phyloP scores from a whole-genome alignment of 129 eudicot genomes.

The Lonicera japonica region DNA sequence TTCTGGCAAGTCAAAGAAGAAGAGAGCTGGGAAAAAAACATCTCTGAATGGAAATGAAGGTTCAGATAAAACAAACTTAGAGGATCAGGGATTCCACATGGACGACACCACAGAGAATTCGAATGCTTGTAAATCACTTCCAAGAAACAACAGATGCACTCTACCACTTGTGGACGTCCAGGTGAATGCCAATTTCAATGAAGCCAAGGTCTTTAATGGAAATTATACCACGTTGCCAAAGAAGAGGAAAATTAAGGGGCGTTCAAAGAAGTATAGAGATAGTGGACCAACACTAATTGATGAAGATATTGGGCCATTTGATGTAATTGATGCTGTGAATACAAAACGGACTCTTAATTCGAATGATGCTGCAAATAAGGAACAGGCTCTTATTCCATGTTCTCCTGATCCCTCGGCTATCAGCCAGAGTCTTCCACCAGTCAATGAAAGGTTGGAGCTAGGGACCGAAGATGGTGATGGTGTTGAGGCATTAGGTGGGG shows the following conservation, averaged over 20 bases:
- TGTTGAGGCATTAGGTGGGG: not conserved
- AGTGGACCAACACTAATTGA: not conserved
- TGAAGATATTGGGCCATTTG: not conserved
- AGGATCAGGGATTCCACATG: not conserved
- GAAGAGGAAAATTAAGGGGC: not conserved
- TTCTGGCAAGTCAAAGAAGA: not conserved
- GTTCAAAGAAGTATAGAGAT: not conserved
- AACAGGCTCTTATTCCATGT: no score
- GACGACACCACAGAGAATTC: slow-evolving; percentile 4
- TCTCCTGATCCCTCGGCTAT: not conserved
- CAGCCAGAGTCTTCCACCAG: not conserved
- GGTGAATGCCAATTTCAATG: not conserved
- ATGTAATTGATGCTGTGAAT: not conserved
- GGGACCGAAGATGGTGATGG: not conserved
- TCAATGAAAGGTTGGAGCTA: not conserved
- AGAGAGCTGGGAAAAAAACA: slow-evolving; percentile 1
- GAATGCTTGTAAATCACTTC: slow-evolving; percentile 4
- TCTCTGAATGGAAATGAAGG: not conserved
- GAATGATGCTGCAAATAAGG: no score
- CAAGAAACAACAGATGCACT: slow-evolving; percentile 2
- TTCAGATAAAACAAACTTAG: slow-evolving; percentile 5
- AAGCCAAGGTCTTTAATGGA: slow-evolving; percentile 6
- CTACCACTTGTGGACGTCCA: slow-evolving; percentile 5
- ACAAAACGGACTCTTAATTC: no score
- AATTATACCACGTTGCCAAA: slow-evolving; percentile 6